Evolutionary conservation across 257 asterid genomes (phyloP).

Genomic region (Eustoma russellianum): DNA sequence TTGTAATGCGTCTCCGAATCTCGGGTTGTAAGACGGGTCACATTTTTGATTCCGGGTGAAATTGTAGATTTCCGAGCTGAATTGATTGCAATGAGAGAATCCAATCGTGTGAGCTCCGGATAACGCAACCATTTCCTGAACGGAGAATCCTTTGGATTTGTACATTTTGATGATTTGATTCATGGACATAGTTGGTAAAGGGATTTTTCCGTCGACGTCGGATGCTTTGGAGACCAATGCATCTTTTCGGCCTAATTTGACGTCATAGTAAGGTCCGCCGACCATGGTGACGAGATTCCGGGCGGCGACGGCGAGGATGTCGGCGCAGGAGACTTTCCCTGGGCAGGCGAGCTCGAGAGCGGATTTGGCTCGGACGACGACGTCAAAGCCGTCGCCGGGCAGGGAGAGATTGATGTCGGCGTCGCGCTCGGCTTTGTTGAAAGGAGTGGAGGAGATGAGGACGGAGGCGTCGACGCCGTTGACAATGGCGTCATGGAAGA

Average conservation of each 20-base stretch:
- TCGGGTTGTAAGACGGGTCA: slow-evolving; percentile 67
- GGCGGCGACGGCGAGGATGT: slow-evolving; percentile 71
- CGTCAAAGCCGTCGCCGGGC: slow-evolving; percentile 96
- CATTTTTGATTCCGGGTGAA: slow-evolving; percentile 36
- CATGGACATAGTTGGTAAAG: slow-evolving; percentile 59
- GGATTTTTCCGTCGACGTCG: slow-evolving; percentile 60
- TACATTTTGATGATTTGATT: slow-evolving; percentile 47
- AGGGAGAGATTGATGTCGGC: slow-evolving; percentile 88
- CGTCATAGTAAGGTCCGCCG: slow-evolving; percentile 79
- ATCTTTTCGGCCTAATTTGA: slow-evolving; percentile 64
- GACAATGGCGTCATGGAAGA: slow-evolving; percentile 89
- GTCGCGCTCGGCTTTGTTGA: slow-evolving; percentile 76
- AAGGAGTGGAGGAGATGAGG: slow-evolving; percentile 71
- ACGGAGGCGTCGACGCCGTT: slow-evolving; percentile 89
- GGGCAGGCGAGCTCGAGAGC: slow-evolving; percentile 83
- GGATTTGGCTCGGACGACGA: slow-evolving; percentile 75
- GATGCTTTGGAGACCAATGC: slow-evolving; percentile 33
- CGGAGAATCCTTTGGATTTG: slow-evolving; percentile 42
- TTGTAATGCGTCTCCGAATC: slow-evolving; percentile 49
- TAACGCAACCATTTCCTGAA: slow-evolving; percentile 78
- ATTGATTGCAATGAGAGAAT: slow-evolving; percentile 86
- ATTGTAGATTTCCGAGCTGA: slow-evolving; percentile 54
- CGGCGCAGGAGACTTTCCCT: slow-evolving; percentile 84
- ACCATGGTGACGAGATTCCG: slow-evolving; percentile 72
- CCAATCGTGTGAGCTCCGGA: slow-evolving; percentile 97